Evolutionary conservation across 1,284 basidiomycete species (phyloP).

Genomic region (Moesziomyces sp.): DNA sequence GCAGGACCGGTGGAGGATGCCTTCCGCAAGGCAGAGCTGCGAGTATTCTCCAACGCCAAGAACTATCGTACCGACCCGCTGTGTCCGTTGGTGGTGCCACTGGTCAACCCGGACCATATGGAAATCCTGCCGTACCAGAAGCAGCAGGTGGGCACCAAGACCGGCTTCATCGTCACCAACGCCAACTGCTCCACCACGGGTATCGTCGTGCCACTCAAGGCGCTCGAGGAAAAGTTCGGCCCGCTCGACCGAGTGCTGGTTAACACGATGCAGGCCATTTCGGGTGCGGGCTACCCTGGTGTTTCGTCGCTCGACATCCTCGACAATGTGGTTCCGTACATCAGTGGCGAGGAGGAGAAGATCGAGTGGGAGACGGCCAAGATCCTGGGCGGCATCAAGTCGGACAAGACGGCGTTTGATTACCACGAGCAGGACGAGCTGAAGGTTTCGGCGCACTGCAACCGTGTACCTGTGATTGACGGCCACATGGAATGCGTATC

Average conservation of each 20-base stretch:
- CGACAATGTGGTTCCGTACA: constrained; percentile 96
- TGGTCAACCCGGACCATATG: constrained; percentile 91
- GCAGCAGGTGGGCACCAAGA: constrained; percentile 72
- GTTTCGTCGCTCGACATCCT: constrained; percentile 89
- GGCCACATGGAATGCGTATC: constrained; percentile 90
- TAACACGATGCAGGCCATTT: constrained; percentile 97
- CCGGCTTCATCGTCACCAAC: constrained; percentile 97
- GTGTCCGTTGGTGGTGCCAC: constrained; percentile 96
- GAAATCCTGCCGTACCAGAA: constrained; percentile 84
- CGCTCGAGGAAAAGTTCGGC: constrained; percentile 91
- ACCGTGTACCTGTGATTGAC: constrained; percentile 91
- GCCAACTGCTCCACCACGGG: constrained; percentile 99
- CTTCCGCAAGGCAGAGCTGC: constrained; percentile 86
- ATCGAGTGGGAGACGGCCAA: constrained; percentile 98
- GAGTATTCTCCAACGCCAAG: constrained; percentile 98
- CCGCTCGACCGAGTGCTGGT: constrained; percentile 89
- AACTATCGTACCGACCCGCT: constrained; percentile 92
- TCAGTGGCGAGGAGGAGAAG: constrained; percentile 87
- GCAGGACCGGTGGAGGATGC: constrained; percentile 92
- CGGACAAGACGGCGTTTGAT: constrained; percentile 74
- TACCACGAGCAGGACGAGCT: constrained; percentile 83
- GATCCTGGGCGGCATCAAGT: constrained; percentile 78
- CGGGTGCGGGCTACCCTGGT: constrained; percentile 95
- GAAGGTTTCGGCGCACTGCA: constrained; percentile 88
- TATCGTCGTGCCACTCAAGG: constrained; percentile 88